Evolutionary conservation across 192 early-diverging fungal genomes (phyloP).

Genomic region (Cetraspora pellucida): DNA sequence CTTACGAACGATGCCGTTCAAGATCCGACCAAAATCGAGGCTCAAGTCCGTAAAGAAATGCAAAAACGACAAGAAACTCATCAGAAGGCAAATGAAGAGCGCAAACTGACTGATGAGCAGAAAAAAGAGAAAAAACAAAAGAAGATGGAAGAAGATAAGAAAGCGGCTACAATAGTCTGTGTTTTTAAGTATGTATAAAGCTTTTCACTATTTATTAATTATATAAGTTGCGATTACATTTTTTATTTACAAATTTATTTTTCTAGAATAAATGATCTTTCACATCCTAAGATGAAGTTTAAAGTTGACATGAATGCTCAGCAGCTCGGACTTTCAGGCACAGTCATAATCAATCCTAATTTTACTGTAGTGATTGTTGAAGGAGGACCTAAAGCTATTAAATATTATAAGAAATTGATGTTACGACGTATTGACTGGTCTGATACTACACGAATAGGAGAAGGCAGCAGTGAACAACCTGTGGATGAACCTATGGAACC

Average conservation of each 20-base stretch:
- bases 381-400: constrained; percentile 86
- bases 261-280: constrained; percentile 71
- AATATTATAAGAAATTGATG: constrained; percentile 97
- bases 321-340: constrained; percentile 84
- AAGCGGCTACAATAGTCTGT: constrained; percentile 71
- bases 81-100: constrained; percentile 78
- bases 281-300: constrained; percentile 80
- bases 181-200: constrained; percentile 72
- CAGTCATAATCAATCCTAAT: constrained; percentile 72
- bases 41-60: constrained; percentile 87
- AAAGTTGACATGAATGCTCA: constrained; percentile 91
- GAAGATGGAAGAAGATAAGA: constrained; percentile 76
- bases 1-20: constrained; percentile 93
- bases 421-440: constrained; percentile 93
- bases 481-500: constrained; percentile 39
- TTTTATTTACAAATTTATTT: neutral
- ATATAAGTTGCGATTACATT: neutral
- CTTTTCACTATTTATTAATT: neutral
- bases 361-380: constrained; percentile 88
- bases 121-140: constrained; percentile 70
- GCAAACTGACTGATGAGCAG: constrained; percentile 89
- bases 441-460: constrained; percentile 53
- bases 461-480: constrained; percentile 45
- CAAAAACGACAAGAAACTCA: constrained; percentile 77
- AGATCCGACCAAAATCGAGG: constrained; percentile 94